Evolutionary conservation across 139 green algal genomes (phyloP).

Genomic region (Auxenochlorella protothecoides): DNA sequence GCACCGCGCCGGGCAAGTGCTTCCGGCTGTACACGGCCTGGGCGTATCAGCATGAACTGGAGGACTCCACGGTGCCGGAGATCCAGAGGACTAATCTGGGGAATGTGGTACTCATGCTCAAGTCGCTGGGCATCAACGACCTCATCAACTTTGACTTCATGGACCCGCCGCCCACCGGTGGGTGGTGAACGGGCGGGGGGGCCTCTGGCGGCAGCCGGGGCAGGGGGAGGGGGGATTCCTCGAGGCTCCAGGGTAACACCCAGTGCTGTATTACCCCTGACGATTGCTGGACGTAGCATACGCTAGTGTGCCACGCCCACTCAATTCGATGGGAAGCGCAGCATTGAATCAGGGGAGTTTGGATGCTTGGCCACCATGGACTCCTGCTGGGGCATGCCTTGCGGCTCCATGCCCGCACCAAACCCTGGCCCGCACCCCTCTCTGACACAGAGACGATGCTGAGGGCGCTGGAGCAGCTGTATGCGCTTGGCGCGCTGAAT

Average conservation of each 20-base stretch:
- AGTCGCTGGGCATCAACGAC: slow-evolving; percentile 96
- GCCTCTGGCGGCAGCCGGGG: too few relatives aligned
- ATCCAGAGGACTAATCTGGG: slow-evolving; percentile 90
- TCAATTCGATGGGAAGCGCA: background rate
- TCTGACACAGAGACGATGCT: slow-evolving; percentile 70
- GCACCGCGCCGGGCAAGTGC: slow-evolving; percentile 84
- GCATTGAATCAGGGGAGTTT: background rate
- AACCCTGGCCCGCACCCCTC: too few relatives aligned
- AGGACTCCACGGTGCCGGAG: slow-evolving; percentile 94
- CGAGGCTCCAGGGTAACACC: too few relatives aligned
- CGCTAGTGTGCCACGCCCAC: too few relatives aligned
- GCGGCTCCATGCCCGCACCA: background rate
- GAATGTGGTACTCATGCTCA: slow-evolving; percentile 96
- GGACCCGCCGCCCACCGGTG: slow-evolving; percentile 76
- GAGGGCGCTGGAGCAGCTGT: slow-evolving; percentile 87
- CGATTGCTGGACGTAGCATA: too few relatives aligned
- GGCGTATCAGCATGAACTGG: slow-evolving; percentile 91
- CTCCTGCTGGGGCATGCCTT: background rate
- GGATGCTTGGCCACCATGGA: too few relatives aligned
- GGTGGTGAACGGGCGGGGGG: too few relatives aligned
- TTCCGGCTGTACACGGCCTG: slow-evolving; percentile 95
- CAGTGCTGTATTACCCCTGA: too few relatives aligned
- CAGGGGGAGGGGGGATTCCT: too few relatives aligned
- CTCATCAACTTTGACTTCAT: slow-evolving; percentile 98
- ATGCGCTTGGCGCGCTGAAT: slow-evolving; percentile 93